These are phyloP conservation scores for Mentha longifolia DNA, from an alignment of 257 asterid species.

Conservation along the genomic window DNA sequence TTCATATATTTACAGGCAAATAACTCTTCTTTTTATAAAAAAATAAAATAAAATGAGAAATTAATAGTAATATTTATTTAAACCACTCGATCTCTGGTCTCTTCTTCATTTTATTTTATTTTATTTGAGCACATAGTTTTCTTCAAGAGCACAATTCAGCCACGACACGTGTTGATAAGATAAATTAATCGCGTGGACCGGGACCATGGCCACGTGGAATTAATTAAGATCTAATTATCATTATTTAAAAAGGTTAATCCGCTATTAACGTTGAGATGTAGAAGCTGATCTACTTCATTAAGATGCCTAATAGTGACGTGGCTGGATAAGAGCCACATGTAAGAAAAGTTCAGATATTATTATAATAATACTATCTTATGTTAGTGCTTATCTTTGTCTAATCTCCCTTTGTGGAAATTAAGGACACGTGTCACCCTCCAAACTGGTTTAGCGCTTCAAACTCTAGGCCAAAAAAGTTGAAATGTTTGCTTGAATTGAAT, in stretches of 20 bases:
- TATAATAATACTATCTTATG: constrained; percentile 16
- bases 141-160: constrained; percentile 27
- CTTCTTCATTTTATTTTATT: too few species aligned
- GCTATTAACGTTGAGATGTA: constrained; percentile 24
- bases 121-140: too few species aligned
- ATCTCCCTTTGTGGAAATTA: not conserved
- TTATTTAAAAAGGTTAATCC: not conserved
- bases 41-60: too few species aligned
- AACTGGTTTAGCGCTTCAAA: constrained; percentile 9
- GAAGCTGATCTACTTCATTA: constrained; percentile 35
- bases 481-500: not conserved
- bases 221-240: not conserved
- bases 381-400: constrained; percentile 47
- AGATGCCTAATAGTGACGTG: constrained; percentile 44
- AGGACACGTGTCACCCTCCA: constrained; percentile 39
- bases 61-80: too few species aligned
- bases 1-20: too few species aligned
- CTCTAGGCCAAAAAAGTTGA: not conserved
- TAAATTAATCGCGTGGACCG: constrained; percentile 26
- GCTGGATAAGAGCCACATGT: constrained; percentile 55
- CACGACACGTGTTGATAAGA: constrained; percentile 46
- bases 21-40: too few species aligned
- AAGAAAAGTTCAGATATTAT: not conserved
- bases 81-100: not conserved
- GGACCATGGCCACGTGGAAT: constrained; percentile 23